Base-by-base conservation (phyloP, 805 yeast species). In the Saccharomycopsis oosterbeekiorum region DNA sequence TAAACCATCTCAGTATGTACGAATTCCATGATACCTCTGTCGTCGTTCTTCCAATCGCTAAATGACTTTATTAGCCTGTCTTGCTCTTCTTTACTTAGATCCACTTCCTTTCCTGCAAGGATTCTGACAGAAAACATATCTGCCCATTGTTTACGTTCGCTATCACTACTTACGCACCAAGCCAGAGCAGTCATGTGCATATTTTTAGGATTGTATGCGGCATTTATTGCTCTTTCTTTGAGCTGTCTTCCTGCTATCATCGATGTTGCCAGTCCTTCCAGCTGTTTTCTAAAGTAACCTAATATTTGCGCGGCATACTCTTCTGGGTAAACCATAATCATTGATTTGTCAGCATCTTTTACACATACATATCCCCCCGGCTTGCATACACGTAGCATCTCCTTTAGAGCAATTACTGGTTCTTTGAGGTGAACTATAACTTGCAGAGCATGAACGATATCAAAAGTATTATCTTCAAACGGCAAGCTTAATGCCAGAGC, bases 401-500 rank as follows among this genome's bases (percentile, higher is more conserved):
- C 78, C 39, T 65, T 62, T 42, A 76, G 59, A 4, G 75, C 78
- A 10, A 26, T 56, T 1, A 67, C 64, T 1, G 78, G 78, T 57
- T 73, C 71, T 26, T 67, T 66, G 37, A 76, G 65, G 60, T 76
- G 79, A 12, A 75, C 67, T 36, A 76, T 60, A 1, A 76, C 78
- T 61, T 75, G 78, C 60, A 73, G 77, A 19, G 73, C 69, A 68
- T 69, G 71, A 6, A 75, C 76, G n/a, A 76, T 60, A 60, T 76
- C 80, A 64, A 76, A 76, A 4, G 73, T 64, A 55, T 72, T 66
- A 62, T 76, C 78, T 3, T 67, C 67, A 64, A 69, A 75, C 1
- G 74, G 74, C 57, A 76, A 14, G 65, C 1, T 66, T 51, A 60
- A 70, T 71, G 17, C 68, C 72, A 24, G 75, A 73, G 4, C 72